These are phyloP conservation scores for Phycomyces nitens DNA, from an alignment of 192 early-diverging fungal genomes.

Conservation along the genomic window DNA sequence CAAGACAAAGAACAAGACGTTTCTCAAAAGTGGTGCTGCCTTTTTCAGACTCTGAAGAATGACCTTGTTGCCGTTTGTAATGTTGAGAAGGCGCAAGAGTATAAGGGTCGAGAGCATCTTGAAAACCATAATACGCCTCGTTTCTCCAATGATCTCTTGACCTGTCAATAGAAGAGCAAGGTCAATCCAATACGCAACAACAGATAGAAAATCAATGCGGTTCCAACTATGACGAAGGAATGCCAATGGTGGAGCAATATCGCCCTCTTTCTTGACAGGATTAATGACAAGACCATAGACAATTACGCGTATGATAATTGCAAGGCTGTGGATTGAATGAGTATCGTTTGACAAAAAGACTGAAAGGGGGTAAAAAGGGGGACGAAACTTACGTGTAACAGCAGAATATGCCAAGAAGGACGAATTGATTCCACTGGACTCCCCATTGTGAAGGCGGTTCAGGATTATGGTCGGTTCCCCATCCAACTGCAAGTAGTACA, in stretches of 20 bases:
- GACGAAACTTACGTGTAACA: conserved; percentile 47
- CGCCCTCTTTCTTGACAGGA: background rate
- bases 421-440: conserved; percentile 45
- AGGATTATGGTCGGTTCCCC: conserved; percentile 21
- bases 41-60: conserved; percentile 57
- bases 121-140: conserved; percentile 44
- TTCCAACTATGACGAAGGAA: conserved; percentile 64
- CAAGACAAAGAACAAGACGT: conserved; percentile 53
- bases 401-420: conserved; percentile 43
- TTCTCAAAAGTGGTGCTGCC: conserved; percentile 50
- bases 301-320: conserved; percentile 14
- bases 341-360: background rate
- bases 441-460: conserved; percentile 36
- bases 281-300: conserved; percentile 33
- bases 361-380: background rate
- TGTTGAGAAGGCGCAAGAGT: conserved; percentile 47
- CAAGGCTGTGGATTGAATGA: background rate
- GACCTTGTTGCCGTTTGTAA: conserved; percentile 51
- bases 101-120: conserved; percentile 50
- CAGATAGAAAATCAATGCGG: conserved; percentile 53
- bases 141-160: conserved; percentile 32
- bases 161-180: conserved; percentile 35
- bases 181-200: conserved; percentile 55
- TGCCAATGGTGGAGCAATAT: conserved; percentile 32
- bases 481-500: conserved; percentile 40